These are phyloP conservation scores for Xylariales sp. DNA, from an alignment of 2,329 filamentous ascomycete genomes.

Conservation along the genomic window DNA sequence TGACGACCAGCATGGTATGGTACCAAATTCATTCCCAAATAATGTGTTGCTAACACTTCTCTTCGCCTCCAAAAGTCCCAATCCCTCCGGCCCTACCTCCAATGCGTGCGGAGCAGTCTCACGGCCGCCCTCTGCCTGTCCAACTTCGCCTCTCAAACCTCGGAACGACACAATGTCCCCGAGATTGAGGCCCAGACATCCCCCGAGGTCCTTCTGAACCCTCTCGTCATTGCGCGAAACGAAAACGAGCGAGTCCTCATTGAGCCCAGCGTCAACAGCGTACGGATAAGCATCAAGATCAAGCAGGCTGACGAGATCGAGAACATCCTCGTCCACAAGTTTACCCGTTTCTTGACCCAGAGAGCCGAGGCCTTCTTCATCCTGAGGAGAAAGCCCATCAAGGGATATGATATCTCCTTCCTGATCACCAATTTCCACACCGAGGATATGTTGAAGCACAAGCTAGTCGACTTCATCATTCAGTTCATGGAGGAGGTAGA, in stretches of 20 bases:
- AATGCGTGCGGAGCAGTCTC: constrained; percentile 90
- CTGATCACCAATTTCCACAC: constrained; percentile 98
- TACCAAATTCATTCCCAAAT: not conserved
- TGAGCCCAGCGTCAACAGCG: constrained; percentile 94
- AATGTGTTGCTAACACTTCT: no score
- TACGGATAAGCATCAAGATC: constrained; percentile 96
- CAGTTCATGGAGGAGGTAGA: constrained; percentile 99
- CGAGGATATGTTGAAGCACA: constrained; percentile 98
- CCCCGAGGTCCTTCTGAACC: constrained; percentile 89
- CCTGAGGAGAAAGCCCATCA: constrained; percentile 87
- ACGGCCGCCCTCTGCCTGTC: constrained; percentile 90
- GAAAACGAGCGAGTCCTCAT: constrained; percentile 96
- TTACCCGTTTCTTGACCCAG: constrained; percentile 93
- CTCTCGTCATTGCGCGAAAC: constrained; percentile 85
- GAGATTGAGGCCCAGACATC: constrained; percentile 92
- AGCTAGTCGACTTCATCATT: constrained; percentile 98
- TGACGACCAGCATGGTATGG: constrained; percentile 1
- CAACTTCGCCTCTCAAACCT: constrained; percentile 96
- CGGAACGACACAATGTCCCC: constrained; percentile 95
- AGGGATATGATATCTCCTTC: constrained; percentile 99
- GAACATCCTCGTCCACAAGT: constrained; percentile 96
- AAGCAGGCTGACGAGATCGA: constrained; percentile 99
- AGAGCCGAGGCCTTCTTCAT: constrained; percentile 97
- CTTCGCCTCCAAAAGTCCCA: no score
- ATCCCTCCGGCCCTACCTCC: constrained; percentile 93